phyloP scores from a whole-genome alignment of 805 yeast genomes.

The Kluyveromyces nonfermentans region DNA sequence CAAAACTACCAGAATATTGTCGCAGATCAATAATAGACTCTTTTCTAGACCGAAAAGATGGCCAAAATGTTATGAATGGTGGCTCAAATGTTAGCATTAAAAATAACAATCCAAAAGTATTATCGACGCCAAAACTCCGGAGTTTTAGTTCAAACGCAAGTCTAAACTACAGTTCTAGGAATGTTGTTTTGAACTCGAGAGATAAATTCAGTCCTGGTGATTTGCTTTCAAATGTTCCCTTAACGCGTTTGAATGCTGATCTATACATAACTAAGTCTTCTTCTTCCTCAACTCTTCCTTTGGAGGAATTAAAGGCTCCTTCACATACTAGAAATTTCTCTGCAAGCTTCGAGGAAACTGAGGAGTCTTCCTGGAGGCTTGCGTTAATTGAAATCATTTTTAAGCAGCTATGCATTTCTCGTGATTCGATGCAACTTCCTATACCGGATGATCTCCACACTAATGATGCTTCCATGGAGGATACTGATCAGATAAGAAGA shows the following conservation, averaged over 20 bases:
- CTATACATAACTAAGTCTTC: background rate
- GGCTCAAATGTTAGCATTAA: constrained; percentile 6
- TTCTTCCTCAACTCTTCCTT: constrained; percentile 2
- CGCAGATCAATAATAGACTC: constrained; percentile 2
- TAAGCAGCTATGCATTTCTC: constrained; percentile 53
- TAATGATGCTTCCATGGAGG: background rate
- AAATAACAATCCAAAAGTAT: background rate
- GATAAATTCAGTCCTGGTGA: constrained; percentile 74
- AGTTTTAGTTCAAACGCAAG: constrained; percentile 6
- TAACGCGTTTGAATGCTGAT: constrained; percentile 21
- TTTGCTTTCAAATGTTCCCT: constrained; percentile 69
- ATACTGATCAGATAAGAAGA: constrained; percentile 1
- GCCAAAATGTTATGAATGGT: constrained; percentile 3
- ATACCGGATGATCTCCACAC: constrained; percentile 2
- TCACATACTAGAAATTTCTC: constrained; percentile 29
- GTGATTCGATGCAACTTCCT: constrained; percentile 25
- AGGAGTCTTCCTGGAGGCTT: constrained; percentile 51
- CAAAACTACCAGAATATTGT: constrained; percentile 55
- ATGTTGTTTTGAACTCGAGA: constrained; percentile 45
- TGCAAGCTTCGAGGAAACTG: constrained; percentile 60
- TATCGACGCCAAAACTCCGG: constrained; percentile 7
- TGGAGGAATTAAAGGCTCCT: background rate
- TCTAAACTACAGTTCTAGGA: constrained; percentile 30
- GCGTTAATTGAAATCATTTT: constrained; percentile 69
- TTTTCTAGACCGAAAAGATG: constrained; percentile 1